Evolutionary conservation across 106 monocot species (phyloP).

Genomic region (Agapanthus africanus): DNA sequence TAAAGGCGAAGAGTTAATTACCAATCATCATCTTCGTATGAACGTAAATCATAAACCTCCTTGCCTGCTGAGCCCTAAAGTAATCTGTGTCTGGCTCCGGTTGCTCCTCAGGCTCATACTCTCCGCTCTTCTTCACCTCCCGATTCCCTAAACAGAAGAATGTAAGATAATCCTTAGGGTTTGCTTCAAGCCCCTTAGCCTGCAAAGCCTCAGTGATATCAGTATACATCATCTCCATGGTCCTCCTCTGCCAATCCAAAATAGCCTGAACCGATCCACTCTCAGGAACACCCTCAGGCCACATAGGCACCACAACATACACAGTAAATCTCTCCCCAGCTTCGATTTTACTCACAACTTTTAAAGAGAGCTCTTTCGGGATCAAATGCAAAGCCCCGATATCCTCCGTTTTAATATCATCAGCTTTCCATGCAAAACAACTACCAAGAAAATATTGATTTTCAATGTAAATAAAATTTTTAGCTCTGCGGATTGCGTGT

Average conservation of each 20-base stretch:
- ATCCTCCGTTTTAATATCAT: slow-evolving; percentile 38
- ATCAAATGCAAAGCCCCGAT: slow-evolving; percentile 48
- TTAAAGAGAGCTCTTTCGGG: slow-evolving; percentile 43
- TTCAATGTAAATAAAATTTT: slow-evolving; percentile 44
- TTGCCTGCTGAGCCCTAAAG: slow-evolving; percentile 30
- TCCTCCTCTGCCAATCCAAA: slow-evolving; percentile 46
- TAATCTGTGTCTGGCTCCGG: slow-evolving; percentile 45
- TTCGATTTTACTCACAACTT: slow-evolving; percentile 55
- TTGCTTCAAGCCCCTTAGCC: slow-evolving; percentile 36
- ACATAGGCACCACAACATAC: slow-evolving; percentile 48
- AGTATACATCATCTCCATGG: slow-evolving; percentile 55
- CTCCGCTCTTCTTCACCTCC: slow-evolving; percentile 31
- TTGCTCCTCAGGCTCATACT: slow-evolving; percentile 34
- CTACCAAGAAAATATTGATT: slow-evolving; percentile 53
- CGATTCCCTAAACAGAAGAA: slow-evolving; percentile 50
- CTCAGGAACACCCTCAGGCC: slow-evolving; percentile 48
- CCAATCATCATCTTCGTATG: slow-evolving; percentile 54
- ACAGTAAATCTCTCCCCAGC: slow-evolving; percentile 49
- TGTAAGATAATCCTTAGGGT: slow-evolving; percentile 42
- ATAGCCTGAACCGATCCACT: slow-evolving; percentile 49
- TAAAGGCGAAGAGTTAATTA: no score
- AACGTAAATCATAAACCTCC: slow-evolving; percentile 47
- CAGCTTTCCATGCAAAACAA: slow-evolving; percentile 34
- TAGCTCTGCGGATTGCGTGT: slow-evolving; percentile 45
- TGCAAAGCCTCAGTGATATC: slow-evolving; percentile 32